A percentile compares a stretch with the other conserved stretches of the same genome.
Conservation (phyloP, 2,329 filamentous ascomycete genomes). For the Aspergillus tamarii region DNA sequence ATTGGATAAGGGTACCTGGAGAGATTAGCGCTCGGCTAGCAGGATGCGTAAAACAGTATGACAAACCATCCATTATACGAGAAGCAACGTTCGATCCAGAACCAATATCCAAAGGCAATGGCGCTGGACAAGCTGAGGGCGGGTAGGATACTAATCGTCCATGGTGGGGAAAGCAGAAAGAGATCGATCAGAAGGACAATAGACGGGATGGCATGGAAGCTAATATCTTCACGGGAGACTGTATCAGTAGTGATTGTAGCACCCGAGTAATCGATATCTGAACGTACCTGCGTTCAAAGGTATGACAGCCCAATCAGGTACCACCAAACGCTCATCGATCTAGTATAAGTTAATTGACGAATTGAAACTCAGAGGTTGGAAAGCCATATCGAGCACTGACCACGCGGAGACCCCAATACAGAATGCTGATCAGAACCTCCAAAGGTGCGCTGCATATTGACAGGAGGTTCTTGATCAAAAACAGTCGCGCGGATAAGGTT, state of each 20-base stretch:
- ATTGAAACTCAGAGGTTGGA: background rate
- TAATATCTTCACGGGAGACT: conserved; percentile 38
- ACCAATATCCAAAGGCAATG: conserved; percentile 64
- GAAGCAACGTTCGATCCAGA: conserved; percentile 66
- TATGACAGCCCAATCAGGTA: conserved; percentile 49
- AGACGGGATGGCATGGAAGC: conserved; percentile 57
- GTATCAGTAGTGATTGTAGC: background rate
- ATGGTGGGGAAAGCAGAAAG: conserved; percentile 63
- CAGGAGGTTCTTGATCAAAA: conserved; percentile 61
- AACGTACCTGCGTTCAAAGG: conserved; percentile 41
- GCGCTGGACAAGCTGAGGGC: conserved; percentile 53
- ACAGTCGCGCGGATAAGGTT: conserved; percentile 55
- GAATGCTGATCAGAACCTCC: conserved; percentile 61
- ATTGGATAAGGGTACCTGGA: conserved; percentile 83
- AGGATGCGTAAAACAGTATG: no score
- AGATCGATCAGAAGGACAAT: conserved; percentile 59
- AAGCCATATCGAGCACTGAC: conserved; percentile 35
- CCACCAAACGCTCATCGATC: conserved; percentile 53
- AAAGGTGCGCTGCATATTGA: conserved; percentile 62
- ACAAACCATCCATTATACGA: conserved; percentile 62
- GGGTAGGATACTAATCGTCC: conserved; percentile 58
- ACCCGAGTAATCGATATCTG: background rate
- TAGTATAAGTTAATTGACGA: conserved; percentile 20
- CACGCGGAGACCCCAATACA: conserved; percentile 63
- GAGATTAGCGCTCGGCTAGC: conserved; percentile 9